Conservation (phyloP, 2,329 filamentous ascomycete genomes). For the Colletotrichum scovillei region DNA sequence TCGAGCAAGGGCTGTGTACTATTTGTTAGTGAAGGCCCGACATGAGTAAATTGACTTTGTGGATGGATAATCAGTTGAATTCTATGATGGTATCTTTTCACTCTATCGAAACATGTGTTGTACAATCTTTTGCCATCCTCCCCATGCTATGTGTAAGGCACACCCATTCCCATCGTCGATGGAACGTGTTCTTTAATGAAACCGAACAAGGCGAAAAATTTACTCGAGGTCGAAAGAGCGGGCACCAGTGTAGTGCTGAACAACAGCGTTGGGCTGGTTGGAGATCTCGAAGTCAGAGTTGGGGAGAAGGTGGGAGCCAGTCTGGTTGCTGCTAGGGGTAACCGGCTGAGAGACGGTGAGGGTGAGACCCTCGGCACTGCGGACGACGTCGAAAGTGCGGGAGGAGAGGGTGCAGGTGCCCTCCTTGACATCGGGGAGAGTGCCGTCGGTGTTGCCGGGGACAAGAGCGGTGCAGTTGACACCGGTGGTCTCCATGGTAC, state of each 20-base stretch:
- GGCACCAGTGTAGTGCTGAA: conserved; percentile 45
- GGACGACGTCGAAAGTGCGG: conserved; percentile 43
- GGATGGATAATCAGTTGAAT: background rate
- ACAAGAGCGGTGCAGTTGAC: conserved; percentile 40
- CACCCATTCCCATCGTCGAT: background rate
- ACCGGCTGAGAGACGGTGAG: conserved; percentile 44
- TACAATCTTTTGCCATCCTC: background rate
- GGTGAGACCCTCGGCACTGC: conserved; percentile 39
- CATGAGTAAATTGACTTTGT: background rate
- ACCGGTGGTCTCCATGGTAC: conserved; percentile 41
- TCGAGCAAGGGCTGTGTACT: no score
- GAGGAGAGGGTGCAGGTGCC: conserved; percentile 44
- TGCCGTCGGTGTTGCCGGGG: conserved; percentile 37
- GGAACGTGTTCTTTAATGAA: accelerated
- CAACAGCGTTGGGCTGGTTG: conserved; percentile 41
- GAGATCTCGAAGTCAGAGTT: conserved; percentile 39
- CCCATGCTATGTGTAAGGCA: background rate
- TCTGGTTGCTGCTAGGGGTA: conserved; percentile 40
- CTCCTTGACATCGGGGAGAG: conserved; percentile 45
- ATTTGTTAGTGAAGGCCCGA: no score
- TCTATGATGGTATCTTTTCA: background rate
- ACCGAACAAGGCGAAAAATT: background rate
- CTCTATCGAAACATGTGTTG: background rate
- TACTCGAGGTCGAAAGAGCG: conserved; percentile 27
- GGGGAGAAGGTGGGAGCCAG: conserved; percentile 42